Base-by-base conservation (phyloP, 371 early-diverging fungal species). In the Mortierella polycephala region DNA sequence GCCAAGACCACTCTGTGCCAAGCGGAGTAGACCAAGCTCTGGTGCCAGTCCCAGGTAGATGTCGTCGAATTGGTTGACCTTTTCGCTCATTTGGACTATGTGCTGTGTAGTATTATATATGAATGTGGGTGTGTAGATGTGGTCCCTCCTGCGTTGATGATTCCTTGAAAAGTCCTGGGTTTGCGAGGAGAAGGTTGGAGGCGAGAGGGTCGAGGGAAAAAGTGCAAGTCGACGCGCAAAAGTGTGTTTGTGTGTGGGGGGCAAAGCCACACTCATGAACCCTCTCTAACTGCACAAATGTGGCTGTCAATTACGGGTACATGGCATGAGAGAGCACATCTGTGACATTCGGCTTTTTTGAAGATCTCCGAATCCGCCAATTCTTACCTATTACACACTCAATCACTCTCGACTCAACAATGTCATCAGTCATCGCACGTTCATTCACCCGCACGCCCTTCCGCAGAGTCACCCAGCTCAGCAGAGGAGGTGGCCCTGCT, bases 1-100 rank as follows among this genome's bases (percentile, higher is more conserved):
- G 18, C 95, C 97, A 23, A 96, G 74, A 41, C 95, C 97, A 20
- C 84, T 88, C 44, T 87, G 86, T 11, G 95, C 92, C 41, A 96
- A 75, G 68, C 93, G 92, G 47, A 96, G 85, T 49, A 87, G 79
- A 8, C 92, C 91, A 16, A 84, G 74, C 44, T 85, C 86, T 16
- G 76, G 76, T 18, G 73, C 73, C 16, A 72, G 73, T 37, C 77
- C 82, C 47, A 82, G 77, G 62, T 82, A 82, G 50, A 82, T 82
- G 67, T 75, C 76, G 82, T 82, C 82, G 67, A 82, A 82, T 55
- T 82, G 82, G 63, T 70, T 72, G 49, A 79, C 79, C 45, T 64
- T 79, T 45, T 79, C 79, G 14, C 69, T 55, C 69, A 72, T 71
- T 21, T 60, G 39, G 9, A 20, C 47, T 41, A 39, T 56, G 20